These are phyloP conservation scores for Paragyromitra xinjiangensis DNA, from an alignment of 495 filamentous ascomycete genomes.

Conservation along the genomic window DNA sequence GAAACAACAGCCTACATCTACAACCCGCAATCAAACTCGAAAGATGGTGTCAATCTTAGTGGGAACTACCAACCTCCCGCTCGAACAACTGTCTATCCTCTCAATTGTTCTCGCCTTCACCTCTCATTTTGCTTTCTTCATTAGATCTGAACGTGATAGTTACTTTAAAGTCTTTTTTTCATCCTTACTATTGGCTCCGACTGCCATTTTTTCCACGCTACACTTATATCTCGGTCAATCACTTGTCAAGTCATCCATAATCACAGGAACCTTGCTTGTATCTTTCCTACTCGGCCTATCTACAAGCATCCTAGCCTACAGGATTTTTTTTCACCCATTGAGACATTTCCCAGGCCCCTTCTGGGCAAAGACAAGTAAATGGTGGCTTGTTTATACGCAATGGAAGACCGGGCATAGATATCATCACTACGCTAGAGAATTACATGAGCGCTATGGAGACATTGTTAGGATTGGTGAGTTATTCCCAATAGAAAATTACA, in stretches of 20 bases:
- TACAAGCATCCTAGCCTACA: conserved; percentile 31
- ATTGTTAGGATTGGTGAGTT: conserved; percentile 19
- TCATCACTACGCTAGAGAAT: conserved; percentile 16
- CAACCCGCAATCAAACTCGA: neutral
- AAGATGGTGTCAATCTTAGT: conserved; percentile 11
- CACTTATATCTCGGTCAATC: conserved; percentile 16
- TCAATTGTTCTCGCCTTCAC: neutral
- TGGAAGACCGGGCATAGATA: conserved; percentile 1
- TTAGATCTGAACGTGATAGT: neutral
- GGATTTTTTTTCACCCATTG: conserved; percentile 34
- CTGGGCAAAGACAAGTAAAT: conserved; percentile 28
- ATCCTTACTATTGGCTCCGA: neutral
- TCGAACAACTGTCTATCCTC: neutral
- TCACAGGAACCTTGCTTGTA: conserved; percentile 4
- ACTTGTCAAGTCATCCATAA: neutral
- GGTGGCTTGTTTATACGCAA: conserved; percentile 21
- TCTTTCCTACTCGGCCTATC: conserved; percentile 23
- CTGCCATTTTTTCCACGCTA: neutral
- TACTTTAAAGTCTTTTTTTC: conserved; percentile 1
- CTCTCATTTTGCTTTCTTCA: conserved; percentile 19
- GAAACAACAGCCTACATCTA: neutral
- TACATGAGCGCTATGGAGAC: conserved; percentile 10
- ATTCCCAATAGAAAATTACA: neutral
- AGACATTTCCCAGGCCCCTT: conserved; percentile 4
- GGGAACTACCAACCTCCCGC: conserved; percentile 1